phyloP scores from a whole-genome alignment of 129 eudicot species.

The Silybum marianum region DNA sequence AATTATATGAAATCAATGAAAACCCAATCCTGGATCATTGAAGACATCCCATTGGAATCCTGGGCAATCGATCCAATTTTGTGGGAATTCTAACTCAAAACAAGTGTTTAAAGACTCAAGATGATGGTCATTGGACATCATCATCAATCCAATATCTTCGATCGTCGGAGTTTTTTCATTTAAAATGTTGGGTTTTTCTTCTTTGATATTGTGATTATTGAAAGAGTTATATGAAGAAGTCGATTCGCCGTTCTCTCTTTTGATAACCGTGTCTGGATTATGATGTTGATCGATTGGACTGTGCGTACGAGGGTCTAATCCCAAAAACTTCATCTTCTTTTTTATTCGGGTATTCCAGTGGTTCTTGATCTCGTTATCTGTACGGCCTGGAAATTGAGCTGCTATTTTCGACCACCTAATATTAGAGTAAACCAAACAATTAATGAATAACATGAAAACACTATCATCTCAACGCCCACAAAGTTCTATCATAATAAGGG shows the following conservation, averaged over 20 bases:
- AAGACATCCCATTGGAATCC: constrained; percentile 56
- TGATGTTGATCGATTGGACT: constrained; percentile 40
- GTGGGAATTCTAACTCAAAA: constrained; percentile 41
- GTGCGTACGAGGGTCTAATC: constrained; percentile 70
- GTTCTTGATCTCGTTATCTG: constrained; percentile 67
- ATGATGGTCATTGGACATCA: constrained; percentile 27
- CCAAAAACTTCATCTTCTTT: constrained; percentile 62
- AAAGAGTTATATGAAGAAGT: constrained; percentile 20
- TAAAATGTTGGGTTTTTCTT: constrained; percentile 10
- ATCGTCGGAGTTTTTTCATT: constrained; percentile 15
- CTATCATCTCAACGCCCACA: background rate
- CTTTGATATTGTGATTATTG: constrained; percentile 17
- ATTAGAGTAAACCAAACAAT: background rate
- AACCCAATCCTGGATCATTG: constrained; percentile 34
- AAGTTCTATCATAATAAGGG: background rate
- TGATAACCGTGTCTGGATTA: background rate
- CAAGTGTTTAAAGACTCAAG: constrained; percentile 33
- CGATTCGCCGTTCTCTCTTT: constrained; percentile 13
- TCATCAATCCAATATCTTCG: constrained; percentile 37
- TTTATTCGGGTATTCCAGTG: constrained; percentile 77
- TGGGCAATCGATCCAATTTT: constrained; percentile 55
- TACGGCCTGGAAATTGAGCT: constrained; percentile 59
- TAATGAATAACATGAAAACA: background rate
- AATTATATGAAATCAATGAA: constrained; percentile 11
- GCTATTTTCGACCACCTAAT: constrained; percentile 70